Evolutionary conservation across 345 rosid genomes (phyloP).

Genomic region (Laguncularia racemosa): DNA sequence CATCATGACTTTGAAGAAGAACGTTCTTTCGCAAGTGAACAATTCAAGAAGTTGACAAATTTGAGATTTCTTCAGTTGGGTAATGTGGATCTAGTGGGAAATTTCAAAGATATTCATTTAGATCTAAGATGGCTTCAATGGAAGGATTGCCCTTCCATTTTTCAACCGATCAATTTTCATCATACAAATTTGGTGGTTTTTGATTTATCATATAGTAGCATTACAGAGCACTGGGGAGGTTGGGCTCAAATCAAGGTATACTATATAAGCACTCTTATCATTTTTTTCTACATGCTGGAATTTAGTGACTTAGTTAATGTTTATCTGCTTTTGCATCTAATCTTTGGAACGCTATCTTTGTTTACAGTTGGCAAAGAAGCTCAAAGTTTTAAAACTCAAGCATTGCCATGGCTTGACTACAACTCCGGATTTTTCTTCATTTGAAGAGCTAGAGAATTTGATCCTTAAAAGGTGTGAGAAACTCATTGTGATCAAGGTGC

Average conservation of each 20-base stretch:
- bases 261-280: too few relatives aligned
- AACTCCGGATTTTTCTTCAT: background rate
- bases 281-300: background rate
- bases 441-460: background rate
- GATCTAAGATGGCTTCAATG: background rate
- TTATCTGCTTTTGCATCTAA: background rate
- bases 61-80: constrained; percentile 2
- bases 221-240: background rate
- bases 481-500: too few relatives aligned
- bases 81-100: background rate
- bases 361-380: background rate
- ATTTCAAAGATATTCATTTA: background rate
- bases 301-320: background rate
- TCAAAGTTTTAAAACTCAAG: background rate
- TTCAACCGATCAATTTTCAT: constrained; percentile 2
- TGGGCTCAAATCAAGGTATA: constrained; percentile 6
- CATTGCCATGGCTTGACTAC: background rate
- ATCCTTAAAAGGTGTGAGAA: background rate
- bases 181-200: background rate
- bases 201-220: background rate
- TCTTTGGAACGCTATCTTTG: background rate
- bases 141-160: background rate
- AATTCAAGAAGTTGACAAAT: background rate
- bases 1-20: too few relatives aligned
- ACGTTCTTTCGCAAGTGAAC: background rate